A percentile compares a stretch with the other conserved stretches of the same genome.
phyloP scores from a whole-genome alignment of 371 early-diverging fungal genomes.

The Choanephora cucurbitarum region DNA sequence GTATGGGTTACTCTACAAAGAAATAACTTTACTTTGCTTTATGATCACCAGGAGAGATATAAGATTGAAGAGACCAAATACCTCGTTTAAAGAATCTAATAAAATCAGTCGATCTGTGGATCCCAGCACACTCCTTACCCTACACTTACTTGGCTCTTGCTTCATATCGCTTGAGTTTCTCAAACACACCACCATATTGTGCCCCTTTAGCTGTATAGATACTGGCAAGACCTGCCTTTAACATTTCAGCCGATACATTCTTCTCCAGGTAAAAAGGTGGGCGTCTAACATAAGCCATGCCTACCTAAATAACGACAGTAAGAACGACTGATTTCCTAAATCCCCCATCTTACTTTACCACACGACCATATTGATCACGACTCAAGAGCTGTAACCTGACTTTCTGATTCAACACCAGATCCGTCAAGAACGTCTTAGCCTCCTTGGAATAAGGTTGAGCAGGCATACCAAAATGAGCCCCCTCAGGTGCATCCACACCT shows the following conservation, averaged over 20 bases:
- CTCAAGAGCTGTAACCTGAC: slow-evolving; percentile 57
- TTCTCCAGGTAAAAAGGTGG: slow-evolving; percentile 45
- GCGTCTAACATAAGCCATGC: slow-evolving; percentile 61
- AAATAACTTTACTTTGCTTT: slow-evolving; percentile 37
- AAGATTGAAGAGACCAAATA: slow-evolving; percentile 43
- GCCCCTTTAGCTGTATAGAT: slow-evolving; percentile 72
- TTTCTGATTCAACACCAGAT: slow-evolving; percentile 44
- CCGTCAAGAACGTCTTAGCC: slow-evolving; percentile 58
- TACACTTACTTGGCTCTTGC: slow-evolving; percentile 63
- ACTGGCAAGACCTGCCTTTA: slow-evolving; percentile 66
- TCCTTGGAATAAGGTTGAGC: slow-evolving; percentile 70
- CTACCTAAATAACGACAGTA: slow-evolving; percentile 42
- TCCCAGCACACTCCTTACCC: too few relatives aligned
- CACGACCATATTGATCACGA: slow-evolving; percentile 72
- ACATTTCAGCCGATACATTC: slow-evolving; percentile 74
- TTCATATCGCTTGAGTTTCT: slow-evolving; percentile 52
- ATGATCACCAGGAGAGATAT: slow-evolving; percentile 45
- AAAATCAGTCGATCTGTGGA: too few relatives aligned
- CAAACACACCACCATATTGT: slow-evolving; percentile 61
- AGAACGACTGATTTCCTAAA: background rate
- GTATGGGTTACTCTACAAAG: too few relatives aligned
- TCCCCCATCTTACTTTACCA: slow-evolving; percentile 40
- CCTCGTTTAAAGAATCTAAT: slow-evolving; percentile 33
- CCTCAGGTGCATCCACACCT: slow-evolving; percentile 83
- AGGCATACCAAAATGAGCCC: slow-evolving; percentile 72